A percentile compares a stretch with the other conserved stretches of the same genome.
Conservation (phyloP, 768 basidiomycete species). For the Russula emetica region DNA sequence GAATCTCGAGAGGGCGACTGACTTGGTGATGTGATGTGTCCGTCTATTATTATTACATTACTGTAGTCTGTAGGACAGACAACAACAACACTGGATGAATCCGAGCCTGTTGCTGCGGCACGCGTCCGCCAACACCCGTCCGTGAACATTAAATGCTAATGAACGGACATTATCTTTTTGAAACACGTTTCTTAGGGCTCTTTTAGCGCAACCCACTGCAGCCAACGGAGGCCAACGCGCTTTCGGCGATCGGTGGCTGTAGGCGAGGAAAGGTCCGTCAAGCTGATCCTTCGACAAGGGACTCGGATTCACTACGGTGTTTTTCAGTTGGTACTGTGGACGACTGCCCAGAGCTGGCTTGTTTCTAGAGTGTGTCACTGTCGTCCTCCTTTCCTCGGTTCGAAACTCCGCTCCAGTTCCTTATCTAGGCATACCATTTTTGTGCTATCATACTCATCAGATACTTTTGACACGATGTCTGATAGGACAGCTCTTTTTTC, state of each 20-base stretch:
- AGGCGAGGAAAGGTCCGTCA: neutral
- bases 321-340: too few species aligned
- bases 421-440: neutral
- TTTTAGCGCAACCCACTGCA: neutral
- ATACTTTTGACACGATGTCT: neutral
- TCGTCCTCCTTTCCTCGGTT: neutral
- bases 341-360: neutral
- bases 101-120: slow-evolving; percentile 6
- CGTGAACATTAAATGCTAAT: neutral
- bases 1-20: neutral
- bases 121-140: slow-evolving; percentile 2
- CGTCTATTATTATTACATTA: neutral
- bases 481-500: neutral
- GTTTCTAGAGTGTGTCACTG: too few species aligned
- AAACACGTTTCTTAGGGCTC: neutral
- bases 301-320: too few species aligned
- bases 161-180: neutral
- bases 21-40: too few species aligned
- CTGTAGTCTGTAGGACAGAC: too few species aligned
- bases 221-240: neutral
- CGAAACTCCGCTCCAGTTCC: neutral
- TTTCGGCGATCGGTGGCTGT: neutral
- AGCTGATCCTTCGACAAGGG: too few species aligned
- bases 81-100: neutral
- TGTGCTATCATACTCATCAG: neutral